These are phyloP conservation scores for Dorcoceras hygrometricum DNA, from an alignment of 257 asterid genomes.

Conservation along the genomic window DNA sequence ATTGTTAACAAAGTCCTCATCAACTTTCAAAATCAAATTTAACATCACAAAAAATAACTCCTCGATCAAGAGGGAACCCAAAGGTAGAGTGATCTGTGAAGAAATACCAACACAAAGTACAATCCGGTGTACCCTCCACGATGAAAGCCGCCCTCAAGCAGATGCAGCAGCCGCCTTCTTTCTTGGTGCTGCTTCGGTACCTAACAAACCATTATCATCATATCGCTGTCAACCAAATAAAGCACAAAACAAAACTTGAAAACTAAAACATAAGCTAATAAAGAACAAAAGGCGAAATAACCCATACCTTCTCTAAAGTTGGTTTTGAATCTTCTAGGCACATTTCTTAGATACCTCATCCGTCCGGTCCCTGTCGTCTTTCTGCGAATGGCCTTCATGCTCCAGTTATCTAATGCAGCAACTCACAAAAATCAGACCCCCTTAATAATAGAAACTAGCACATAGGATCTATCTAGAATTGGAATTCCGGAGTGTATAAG, in stretches of 20 bases:
- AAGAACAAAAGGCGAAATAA: not conserved
- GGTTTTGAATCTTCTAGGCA: constrained; percentile 36
- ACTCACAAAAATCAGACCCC: too few species aligned
- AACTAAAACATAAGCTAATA: too few species aligned
- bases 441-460: too few species aligned
- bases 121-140: constrained; percentile 21
- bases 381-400: constrained; percentile 32
- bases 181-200: constrained; percentile 50
- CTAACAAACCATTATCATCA: constrained; percentile 17
- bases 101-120: constrained; percentile 21
- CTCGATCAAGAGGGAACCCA: too few species aligned
- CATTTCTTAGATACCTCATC: constrained; percentile 35
- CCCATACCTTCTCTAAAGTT: constrained; percentile 33
- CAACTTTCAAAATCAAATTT: too few species aligned
- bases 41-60: too few species aligned
- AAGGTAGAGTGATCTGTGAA: too few species aligned
- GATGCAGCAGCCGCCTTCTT: constrained; percentile 40
- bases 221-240: too few species aligned
- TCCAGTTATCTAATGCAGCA: constrained; percentile 28
- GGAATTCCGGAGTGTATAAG: too few species aligned
- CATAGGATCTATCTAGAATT: too few species aligned
- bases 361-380: constrained; percentile 38
- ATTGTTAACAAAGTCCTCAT: too few species aligned
- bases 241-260: too few species aligned
- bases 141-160: constrained; percentile 26